These are phyloP conservation scores for Helichrysum umbraculigerum DNA, from an alignment of 129 eudicot species.

Conservation along the genomic window DNA sequence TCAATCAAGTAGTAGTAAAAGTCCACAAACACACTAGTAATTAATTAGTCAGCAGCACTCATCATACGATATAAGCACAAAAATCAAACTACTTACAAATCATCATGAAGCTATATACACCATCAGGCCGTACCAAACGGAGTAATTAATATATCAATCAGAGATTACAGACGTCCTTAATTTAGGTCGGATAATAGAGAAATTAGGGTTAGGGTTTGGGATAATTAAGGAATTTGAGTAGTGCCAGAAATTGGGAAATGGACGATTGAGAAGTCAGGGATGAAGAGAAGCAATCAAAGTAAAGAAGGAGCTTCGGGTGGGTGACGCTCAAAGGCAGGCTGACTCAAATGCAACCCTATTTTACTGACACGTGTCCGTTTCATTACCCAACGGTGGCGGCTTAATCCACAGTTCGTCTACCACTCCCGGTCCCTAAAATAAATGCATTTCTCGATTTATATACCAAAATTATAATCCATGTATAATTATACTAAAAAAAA, in stretches of 20 bases:
- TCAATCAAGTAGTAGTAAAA: background rate
- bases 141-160: constrained; percentile 3
- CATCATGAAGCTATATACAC: constrained; percentile 5
- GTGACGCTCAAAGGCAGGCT: constrained; percentile 1
- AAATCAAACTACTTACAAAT: constrained; percentile 23
- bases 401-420: constrained; percentile 12
- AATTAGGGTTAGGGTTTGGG: constrained; percentile 24
- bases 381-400: constrained; percentile 17
- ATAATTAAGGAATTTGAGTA: background rate
- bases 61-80: constrained; percentile 9
- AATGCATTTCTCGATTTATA: too few species aligned
- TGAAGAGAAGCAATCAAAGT: constrained; percentile 3
- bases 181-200: constrained; percentile 3
- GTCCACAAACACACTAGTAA: background rate
- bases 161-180: constrained; percentile 39
- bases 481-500: too few species aligned
- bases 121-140: constrained; percentile 14
- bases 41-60: background rate
- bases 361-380: constrained; percentile 34
- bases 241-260: constrained; percentile 32
- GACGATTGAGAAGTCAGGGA: constrained; percentile 28
- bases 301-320: constrained; percentile 18
- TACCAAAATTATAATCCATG: too few species aligned
- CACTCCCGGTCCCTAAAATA: background rate
- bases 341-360: constrained; percentile 38